Base-by-base conservation (phyloP, 768 basidiomycete genomes). In the Amanita phalloides region DNA sequence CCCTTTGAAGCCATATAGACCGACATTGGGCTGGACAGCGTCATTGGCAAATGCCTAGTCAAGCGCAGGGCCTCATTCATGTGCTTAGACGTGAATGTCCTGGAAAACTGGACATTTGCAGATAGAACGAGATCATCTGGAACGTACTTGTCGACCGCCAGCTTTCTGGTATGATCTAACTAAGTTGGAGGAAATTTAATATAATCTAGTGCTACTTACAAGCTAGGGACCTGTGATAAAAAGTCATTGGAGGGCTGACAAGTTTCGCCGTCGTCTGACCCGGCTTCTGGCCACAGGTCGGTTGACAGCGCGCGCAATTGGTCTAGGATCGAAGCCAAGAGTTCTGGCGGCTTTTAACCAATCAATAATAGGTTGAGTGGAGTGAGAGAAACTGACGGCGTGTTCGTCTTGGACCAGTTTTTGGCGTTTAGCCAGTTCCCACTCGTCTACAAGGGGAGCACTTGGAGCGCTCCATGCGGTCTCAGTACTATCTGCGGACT, bases 1-100 rank as follows among this genome's bases (percentile, higher is more conserved):
- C 86, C 86, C 64, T 84, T 87, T 0, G 83, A 79, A 4, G 79
- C 71, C 38, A 86, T 60, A 56, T 85, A 81, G 52, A 79, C 70
- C n/a, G 82, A 73, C 62, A 91, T 72, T 2, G 88, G 88, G 56
- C 88, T 86, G 25, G 58, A 62, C 14, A 72, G 73, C 3, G 79
- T 72, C 21, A 77, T 60, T 3, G 77, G 64, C 43, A 73, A 62
- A 57, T 85, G 77, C 54, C 82, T 76, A 0, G 86, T 86, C 46
- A 84, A 64, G 43, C 78, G 79, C 17, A 90, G 66, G 8, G 82
- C 73, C 6, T 81, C 78, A 1, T 74, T 70, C 67, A 81, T 71
- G 39, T 79, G 70, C 59, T 81, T 86, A 6, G 75, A 72, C 4
- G 71, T 74, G 48, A 75, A 74, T 7, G 82, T 81, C 49, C 75